Evolutionary conservation across 2,329 filamentous ascomycete species (phyloP).

Genomic region (Cladorrhinum sp.): DNA sequence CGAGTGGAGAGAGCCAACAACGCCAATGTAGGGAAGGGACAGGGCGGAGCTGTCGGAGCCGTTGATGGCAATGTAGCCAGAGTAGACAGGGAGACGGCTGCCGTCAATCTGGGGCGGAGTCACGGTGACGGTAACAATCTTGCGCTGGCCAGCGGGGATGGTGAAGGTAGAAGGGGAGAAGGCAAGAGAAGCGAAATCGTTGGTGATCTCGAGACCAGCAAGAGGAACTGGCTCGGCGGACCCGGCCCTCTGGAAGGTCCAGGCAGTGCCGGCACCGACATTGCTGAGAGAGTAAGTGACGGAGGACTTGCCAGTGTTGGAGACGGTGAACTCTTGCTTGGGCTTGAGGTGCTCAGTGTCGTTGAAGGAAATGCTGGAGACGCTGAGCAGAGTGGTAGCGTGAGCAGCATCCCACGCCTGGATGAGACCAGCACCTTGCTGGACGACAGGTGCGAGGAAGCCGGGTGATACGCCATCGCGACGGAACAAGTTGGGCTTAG

Average conservation of each 20-base stretch:
- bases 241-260: slow-evolving; percentile 43
- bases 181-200: slow-evolving; percentile 41
- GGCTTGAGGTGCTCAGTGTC: slow-evolving; percentile 56
- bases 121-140: slow-evolving; percentile 45
- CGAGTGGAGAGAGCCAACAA: slow-evolving; percentile 38
- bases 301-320: slow-evolving; percentile 48
- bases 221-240: slow-evolving; percentile 40
- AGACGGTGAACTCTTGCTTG: slow-evolving; percentile 51
- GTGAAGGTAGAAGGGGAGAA: slow-evolving; percentile 42
- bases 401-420: slow-evolving; percentile 59
- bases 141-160: slow-evolving; percentile 40
- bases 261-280: slow-evolving; percentile 50
- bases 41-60: slow-evolving; percentile 40
- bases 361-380: slow-evolving; percentile 60
- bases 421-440: slow-evolving; percentile 60
- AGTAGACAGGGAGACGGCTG: slow-evolving; percentile 45
- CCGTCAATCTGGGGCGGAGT: slow-evolving; percentile 40
- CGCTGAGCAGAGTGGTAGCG: slow-evolving; percentile 50
- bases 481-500: slow-evolving; percentile 49
- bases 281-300: slow-evolving; percentile 53
- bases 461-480: slow-evolving; percentile 36
- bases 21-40: slow-evolving; percentile 40
- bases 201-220: slow-evolving; percentile 41
- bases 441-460: slow-evolving; percentile 52
- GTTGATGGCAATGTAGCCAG: slow-evolving; percentile 46